A percentile compares a stretch with the other conserved stretches of the same genome.
Conservation (phyloP, 305 asterid species). For the Rubia occidens region DNA sequence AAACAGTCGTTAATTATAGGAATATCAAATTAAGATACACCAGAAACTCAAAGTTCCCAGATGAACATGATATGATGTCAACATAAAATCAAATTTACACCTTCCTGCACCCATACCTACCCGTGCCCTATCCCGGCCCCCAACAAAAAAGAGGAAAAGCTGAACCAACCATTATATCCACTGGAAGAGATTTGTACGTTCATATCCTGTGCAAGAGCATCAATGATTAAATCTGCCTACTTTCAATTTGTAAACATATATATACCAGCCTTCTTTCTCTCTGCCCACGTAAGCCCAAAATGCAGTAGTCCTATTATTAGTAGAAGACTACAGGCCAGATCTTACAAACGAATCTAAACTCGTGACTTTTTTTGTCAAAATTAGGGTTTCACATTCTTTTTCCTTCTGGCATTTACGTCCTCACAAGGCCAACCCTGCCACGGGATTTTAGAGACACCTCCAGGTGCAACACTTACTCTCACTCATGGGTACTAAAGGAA, state of each 20-base stretch:
- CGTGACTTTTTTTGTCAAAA: not conserved
- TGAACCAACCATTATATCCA: not conserved
- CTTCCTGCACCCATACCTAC: not conserved
- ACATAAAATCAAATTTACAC: not conserved
- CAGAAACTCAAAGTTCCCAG: not conserved
- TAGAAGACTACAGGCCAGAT: not conserved
- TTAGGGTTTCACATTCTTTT: not conserved
- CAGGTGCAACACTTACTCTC: not conserved
- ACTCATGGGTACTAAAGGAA: not conserved
- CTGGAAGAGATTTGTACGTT: not conserved
- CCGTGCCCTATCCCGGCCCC: not conserved
- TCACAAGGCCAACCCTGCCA: not conserved
- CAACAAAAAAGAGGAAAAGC: not conserved
- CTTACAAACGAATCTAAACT: not conserved
- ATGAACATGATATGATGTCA: not conserved
- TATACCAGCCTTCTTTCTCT: not conserved
- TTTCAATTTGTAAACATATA: not conserved
- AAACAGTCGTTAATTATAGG: not conserved
- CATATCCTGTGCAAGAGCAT: not conserved
- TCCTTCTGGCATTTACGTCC: not conserved
- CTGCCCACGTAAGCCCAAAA: not conserved
- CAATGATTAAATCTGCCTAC: not conserved
- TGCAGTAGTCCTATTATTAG: not conserved
- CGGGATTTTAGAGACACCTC: not conserved
- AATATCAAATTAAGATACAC: not conserved